Evolutionary conservation across 257 asterid genomes (phyloP).

Genomic region (Sherardia arvensis): DNA sequence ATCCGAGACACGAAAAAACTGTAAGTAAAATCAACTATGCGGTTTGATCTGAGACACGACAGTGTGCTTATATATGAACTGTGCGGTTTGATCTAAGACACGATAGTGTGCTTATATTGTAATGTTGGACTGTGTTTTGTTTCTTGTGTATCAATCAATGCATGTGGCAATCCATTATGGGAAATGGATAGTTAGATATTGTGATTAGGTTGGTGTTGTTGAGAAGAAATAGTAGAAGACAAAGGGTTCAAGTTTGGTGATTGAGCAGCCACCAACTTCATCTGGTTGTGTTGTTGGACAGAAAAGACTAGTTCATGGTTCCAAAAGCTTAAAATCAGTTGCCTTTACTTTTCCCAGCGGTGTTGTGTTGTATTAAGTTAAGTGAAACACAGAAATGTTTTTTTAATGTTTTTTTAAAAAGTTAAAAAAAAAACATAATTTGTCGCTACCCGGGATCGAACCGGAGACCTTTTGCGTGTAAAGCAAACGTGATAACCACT

Average conservation of each 20-base stretch:
- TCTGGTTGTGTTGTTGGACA: not conserved
- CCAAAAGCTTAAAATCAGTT: not conserved
- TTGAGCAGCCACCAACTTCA: conserved; percentile 13
- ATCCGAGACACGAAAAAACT: not conserved
- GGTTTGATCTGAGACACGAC: not conserved
- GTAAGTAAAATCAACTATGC: not conserved
- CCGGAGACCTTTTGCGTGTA: not conserved
- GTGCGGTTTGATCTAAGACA: no score
- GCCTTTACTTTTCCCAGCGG: not conserved
- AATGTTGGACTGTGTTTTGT: not conserved
- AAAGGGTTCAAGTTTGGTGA: conserved; percentile 8
- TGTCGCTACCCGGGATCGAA: not conserved
- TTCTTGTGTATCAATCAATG: not conserved
- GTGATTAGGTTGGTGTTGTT: not conserved
- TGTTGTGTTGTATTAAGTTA: no score
- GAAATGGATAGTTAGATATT: not conserved
- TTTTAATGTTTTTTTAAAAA: no score
- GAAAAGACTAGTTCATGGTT: not conserved
- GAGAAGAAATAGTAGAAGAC: not conserved
- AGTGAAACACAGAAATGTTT: no score
- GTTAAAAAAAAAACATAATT: no score
- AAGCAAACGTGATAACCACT: not conserved
- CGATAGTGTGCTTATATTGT: not conserved
- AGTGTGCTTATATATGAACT: no score
- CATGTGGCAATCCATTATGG: not conserved